Base-by-base conservation (phyloP, 192 early-diverging fungal genomes). In the Mortierella claussenii region DNA sequence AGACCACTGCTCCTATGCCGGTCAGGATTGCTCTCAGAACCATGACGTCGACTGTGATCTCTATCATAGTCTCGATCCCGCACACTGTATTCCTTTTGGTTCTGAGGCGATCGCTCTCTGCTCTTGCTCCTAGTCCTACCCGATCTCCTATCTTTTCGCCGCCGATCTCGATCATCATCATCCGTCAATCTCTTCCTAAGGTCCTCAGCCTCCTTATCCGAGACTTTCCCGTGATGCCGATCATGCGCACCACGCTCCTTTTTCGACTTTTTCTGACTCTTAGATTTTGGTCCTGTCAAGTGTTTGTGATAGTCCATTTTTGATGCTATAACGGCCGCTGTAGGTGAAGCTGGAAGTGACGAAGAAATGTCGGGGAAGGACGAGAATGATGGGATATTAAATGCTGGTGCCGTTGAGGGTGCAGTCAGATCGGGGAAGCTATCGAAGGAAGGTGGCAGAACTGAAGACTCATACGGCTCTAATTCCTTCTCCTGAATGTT, bases 401-500 rank as follows among this genome's bases (percentile, higher is more conserved):
- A 44, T n/a, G 67, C 42, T 34, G 67, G 24, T 9, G 62, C 20
- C 30, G 74, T 32, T 34, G 40, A 8, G 2, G 64, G 23, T 2
- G 53, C 30, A 10, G 62, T 3, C 17, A 68, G 24, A 36, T 58
- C 80, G 31, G 63, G 73, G 23, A 67, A 76, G 30, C 73, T 67
- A 43, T 76, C 73, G 13, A 76, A 76, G 7, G 65, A 64, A 24
- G 79, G 68, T 24, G 73, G 79, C 3, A 63, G 46, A 28, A 0
- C n/a, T n/a, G n/a, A n/a, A n/a, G n/a, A n/a, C n/a, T n/a, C n/a
- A n/a, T n/a, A n/a, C n/a, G n/a, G n/a, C n/a, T n/a, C n/a, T n/a
- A n/a, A n/a, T n/a, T n/a, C n/a, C n/a, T n/a, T n/a, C n/a, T n/a
- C n/a, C n/a, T n/a, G n/a, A n/a, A n/a, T n/a, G n/a, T n/a, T n/a